Base-by-base conservation (phyloP, 345 rosid species). In the Corchorus olitorius region DNA sequence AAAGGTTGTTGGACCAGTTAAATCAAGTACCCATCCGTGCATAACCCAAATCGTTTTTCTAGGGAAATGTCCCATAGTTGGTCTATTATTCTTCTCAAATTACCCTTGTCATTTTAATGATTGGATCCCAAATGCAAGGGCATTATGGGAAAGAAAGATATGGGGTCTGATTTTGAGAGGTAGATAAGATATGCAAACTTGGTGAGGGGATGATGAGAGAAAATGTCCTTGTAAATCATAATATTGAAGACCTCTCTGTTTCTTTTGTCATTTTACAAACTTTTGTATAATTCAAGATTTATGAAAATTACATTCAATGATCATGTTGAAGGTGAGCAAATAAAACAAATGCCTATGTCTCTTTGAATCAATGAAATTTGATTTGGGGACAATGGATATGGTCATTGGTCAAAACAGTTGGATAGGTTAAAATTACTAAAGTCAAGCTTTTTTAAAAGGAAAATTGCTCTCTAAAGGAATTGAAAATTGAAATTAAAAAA, bases 1-100 rank as follows among this genome's bases (percentile, higher is more conserved):
- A 39, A 27, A 27, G 27, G 73, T 50, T 67, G 58, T 35, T 67
- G 52, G 41, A 61, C 70, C 70, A 27, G 78, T 84, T 81, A 74
- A 76, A 84, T 86, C 87, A 78, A 66, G 86, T 78, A 84, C 77
- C 88, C 85, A 50, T 83, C 83, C 83, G 79, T 75, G 86, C 82
- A 73, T 46, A 3, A 73, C 81, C 78, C 16, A 49, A 14, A 34
- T 73, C 84, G 75, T 63, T 75, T 70, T 65, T 78, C 22, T 35
- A 77, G 84, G 91, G 55, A 58, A 14, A 34, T 81, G 84, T 76
- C 75, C 66, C 74, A 10, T 53, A 12, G 53, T 39, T 48, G 48
- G 19, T 12, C 67, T 55, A 4, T 41, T 34, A 0, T 2, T 58
- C 55, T 59, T 43, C 73, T 83, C 52, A 9, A 52, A 35, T 11